Evolutionary conservation across 208 protist genomes (phyloP).

Genomic region (Leishmania tarentolae): DNA sequence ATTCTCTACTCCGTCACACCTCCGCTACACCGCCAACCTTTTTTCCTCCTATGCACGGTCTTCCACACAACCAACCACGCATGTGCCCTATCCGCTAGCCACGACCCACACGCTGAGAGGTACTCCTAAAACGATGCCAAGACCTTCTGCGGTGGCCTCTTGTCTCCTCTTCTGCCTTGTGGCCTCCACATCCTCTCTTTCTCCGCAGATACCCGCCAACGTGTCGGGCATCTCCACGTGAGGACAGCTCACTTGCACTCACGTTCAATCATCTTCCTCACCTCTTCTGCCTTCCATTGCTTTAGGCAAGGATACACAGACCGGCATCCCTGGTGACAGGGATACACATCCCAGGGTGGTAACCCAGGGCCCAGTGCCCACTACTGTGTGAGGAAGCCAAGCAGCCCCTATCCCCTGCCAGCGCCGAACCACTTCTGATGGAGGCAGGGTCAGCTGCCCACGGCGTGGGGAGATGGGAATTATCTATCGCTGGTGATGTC

Average conservation of each 20-base stretch:
- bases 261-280: not conserved
- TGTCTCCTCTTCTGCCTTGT: not conserved
- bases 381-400: not conserved
- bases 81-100: not conserved
- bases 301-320: not conserved
- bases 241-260: not conserved
- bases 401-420: not conserved
- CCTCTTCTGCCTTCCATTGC: not conserved
- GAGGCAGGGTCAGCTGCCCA: not conserved
- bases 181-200: not conserved
- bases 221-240: not conserved
- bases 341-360: not conserved
- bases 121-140: not conserved
- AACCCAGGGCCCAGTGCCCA: not conserved
- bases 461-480: not conserved
- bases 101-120: not conserved
- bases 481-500: not conserved
- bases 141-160: not conserved
- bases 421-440: not conserved
- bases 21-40: not conserved
- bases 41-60: not conserved
- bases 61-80: not conserved
- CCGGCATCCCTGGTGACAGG: not conserved
- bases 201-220: not conserved
- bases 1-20: not conserved